phyloP scores from a whole-genome alignment of 1,139 yeast species.

The Diutina siamensis region DNA sequence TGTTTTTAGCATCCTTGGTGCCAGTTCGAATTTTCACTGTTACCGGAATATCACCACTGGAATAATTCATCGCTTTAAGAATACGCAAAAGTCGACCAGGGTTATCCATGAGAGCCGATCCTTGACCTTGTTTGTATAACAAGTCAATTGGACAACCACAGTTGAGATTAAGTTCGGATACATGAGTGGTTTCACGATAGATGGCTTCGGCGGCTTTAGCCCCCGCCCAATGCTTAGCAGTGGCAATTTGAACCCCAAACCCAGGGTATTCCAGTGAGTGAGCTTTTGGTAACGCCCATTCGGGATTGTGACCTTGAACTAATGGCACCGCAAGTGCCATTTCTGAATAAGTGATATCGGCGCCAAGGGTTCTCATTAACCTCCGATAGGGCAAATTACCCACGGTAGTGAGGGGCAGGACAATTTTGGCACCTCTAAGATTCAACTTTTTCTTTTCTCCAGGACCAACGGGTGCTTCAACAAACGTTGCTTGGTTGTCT shows the following conservation, averaged over 20 bases:
- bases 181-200: constrained; percentile 38
- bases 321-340: constrained; percentile 88
- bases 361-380: constrained; percentile 82
- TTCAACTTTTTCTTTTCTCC: constrained; percentile 73
- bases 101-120: constrained; percentile 86
- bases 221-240: constrained; percentile 89
- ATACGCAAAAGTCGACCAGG: constrained; percentile 73
- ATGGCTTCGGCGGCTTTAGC: constrained; percentile 82
- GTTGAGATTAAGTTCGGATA: constrained; percentile 77
- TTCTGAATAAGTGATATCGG: constrained; percentile 88
- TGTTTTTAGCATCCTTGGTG: constrained; percentile 69
- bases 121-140: constrained; percentile 87
- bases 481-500: constrained; percentile 40
- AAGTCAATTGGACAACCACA: constrained; percentile 97
- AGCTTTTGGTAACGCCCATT: constrained; percentile 96
- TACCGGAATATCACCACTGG: constrained; percentile 81
- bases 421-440: constrained; percentile 64
- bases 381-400: constrained; percentile 95
- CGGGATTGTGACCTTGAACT: constrained; percentile 81
- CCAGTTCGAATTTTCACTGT: constrained; percentile 92
- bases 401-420: constrained; percentile 93
- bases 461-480: constrained; percentile 68
- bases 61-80: constrained; percentile 79
- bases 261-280: constrained; percentile 76
- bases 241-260: constrained; percentile 89